Evolutionary conservation across 208 protist genomes (phyloP).

Genomic region (Naegleria fowleri): DNA sequence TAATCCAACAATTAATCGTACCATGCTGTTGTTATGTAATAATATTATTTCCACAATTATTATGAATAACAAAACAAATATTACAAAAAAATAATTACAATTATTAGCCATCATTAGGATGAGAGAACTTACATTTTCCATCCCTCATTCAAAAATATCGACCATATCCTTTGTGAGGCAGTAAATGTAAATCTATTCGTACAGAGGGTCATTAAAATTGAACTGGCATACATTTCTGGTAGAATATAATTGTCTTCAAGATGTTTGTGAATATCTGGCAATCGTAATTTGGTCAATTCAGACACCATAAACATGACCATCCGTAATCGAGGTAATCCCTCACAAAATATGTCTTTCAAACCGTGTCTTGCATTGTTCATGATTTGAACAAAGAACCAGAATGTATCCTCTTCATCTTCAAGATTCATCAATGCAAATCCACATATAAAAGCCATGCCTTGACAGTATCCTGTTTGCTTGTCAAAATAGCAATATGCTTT

Average conservation of each 20-base stretch:
- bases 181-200: not conserved
- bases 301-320: not conserved
- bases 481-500: conserved; percentile 68
- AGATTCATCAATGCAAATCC: conserved; percentile 63
- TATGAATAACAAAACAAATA: too few species aligned
- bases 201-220: not conserved
- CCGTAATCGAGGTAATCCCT: not conserved
- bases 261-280: not conserved
- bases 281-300: not conserved
- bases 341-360: not conserved
- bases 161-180: not conserved
- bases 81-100: too few species aligned
- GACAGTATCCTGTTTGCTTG: conserved; percentile 66
- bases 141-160: not conserved
- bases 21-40: not conserved
- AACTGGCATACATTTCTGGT: not conserved
- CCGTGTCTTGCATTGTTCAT: conserved; percentile 53
- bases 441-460: conserved; percentile 80
- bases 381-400: conserved; percentile 69
- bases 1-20: not conserved
- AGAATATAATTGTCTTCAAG: not conserved
- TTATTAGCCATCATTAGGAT: too few species aligned
- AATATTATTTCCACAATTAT: too few species aligned
- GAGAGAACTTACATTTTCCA: not conserved
- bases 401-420: conserved; percentile 69